Evolutionary conservation across 192 early-diverging fungal genomes (phyloP).

Genomic region (Mortierella alpina): DNA sequence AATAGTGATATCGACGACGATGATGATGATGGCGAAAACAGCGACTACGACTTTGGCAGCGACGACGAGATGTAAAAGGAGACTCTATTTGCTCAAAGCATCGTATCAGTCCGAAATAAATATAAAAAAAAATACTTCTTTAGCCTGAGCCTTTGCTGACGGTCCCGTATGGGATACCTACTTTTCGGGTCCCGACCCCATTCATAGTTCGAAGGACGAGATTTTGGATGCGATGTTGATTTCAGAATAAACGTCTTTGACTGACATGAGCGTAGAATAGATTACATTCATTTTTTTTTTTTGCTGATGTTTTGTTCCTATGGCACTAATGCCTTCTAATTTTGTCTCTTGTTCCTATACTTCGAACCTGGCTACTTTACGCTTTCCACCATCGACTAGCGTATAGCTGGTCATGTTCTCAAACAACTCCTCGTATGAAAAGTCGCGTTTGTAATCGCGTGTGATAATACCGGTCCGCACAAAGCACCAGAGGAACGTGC

Average conservation of each 20-base stretch:
- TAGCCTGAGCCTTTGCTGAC: too few species aligned
- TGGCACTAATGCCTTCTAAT: neutral
- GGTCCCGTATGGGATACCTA: too few species aligned
- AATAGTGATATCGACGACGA: neutral
- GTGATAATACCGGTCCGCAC: constrained; percentile 6
- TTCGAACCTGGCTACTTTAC: constrained; percentile 28
- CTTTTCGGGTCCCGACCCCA: too few species aligned
- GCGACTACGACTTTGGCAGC: neutral
- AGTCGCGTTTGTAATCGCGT: constrained; percentile 18
- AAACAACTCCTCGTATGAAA: constrained; percentile 30
- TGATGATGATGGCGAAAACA: constrained; percentile 6
- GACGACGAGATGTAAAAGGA: neutral
- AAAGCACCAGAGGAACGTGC: constrained; percentile 15
- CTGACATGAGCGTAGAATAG: too few species aligned
- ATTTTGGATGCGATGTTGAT: too few species aligned
- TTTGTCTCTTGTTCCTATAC: constrained; percentile 2
- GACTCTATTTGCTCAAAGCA: too few species aligned
- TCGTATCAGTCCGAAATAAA: too few species aligned
- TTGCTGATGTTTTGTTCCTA: neutral
- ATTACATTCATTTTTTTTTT: neutral
- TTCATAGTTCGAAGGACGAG: too few species aligned
- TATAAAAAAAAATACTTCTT: too few species aligned
- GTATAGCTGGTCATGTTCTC: constrained; percentile 24
- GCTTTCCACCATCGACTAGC: constrained; percentile 7
- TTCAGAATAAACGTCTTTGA: too few species aligned